A percentile compares a stretch with the other conserved stretches of the same genome.
phyloP scores from a whole-genome alignment of 306 rosid species.

The Acacia melanoxylon region DNA sequence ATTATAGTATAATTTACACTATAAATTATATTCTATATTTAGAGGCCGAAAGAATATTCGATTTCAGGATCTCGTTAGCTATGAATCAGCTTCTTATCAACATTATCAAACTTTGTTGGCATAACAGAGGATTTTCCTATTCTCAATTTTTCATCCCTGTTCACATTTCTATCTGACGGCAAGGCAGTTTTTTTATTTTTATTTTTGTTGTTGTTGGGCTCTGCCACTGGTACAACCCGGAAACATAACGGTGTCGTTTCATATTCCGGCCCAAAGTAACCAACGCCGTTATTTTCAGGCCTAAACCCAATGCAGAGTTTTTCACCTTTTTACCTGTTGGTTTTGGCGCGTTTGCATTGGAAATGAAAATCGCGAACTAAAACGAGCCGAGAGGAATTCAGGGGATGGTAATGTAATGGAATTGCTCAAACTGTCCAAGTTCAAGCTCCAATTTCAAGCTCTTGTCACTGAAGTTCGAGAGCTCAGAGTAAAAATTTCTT shows the following conservation, averaged over 20 bases:
- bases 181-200: too few relatives aligned
- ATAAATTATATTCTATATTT: too few relatives aligned
- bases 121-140: too few relatives aligned
- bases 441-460: conserved; percentile 72
- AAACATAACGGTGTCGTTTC: conserved; percentile 18
- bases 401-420: conserved; percentile 53
- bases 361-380: neutral
- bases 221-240: neutral
- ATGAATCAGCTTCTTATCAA: too few relatives aligned
- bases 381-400: neutral
- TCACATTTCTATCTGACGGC: too few relatives aligned
- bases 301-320: neutral
- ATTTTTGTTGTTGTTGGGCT: too few relatives aligned
- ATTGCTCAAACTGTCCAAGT: conserved; percentile 68
- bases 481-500: conserved; percentile 54
- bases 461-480: conserved; percentile 67
- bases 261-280: neutral
- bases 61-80: too few relatives aligned
- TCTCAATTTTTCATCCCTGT: too few relatives aligned
- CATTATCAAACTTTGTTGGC: too few relatives aligned
- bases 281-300: neutral
- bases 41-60: too few relatives aligned
- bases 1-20: too few relatives aligned
- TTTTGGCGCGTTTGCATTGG: conserved; percentile 1
- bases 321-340: neutral